Evolutionary conservation across 2,329 filamentous ascomycete genomes (phyloP), one percentile per base, ranked within the genome.

Genomic region (Cercospora zeae-maydis): DNA sequence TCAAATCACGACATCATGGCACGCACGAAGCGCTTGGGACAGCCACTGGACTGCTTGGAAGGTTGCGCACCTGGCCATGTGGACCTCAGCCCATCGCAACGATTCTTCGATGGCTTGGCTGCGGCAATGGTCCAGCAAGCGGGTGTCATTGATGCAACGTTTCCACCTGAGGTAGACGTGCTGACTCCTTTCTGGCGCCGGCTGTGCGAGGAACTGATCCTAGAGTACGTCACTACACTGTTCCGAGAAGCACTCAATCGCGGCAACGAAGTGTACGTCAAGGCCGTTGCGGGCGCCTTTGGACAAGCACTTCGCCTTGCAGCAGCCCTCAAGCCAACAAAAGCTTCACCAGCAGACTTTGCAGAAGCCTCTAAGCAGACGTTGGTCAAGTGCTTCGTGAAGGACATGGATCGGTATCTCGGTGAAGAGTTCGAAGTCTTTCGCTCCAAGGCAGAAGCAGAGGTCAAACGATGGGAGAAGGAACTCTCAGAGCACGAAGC

Each of bases 361-460:
- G 76, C 83, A 49, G 83, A 87, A 9, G 86, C 88, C 67, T 84
- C 89, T 13, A 88, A 87, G 70, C 82, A 85, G 62, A 83, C 92
- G 56, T 82, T 93, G 13, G 79, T 87, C 14, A 84, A 84, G 66
- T 87, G 92, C 0, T 98, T 96, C 71, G 93, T 96, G 74, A 92
- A 90, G 39, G 93, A 98, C 74, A 82, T 98, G n/a, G 93, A 97
- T 74, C 79, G 96, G 1, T 99, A 98, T 75, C 81, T 99, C 14
- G 88, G 92, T 66, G 93, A 97, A 74, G 95, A 99, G 78, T 81
- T 97, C 31, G 91, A 93, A 54, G 88, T 87, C 72, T 98, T 98
- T 76, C 89, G 88, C 31, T 84, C 84, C 59, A 85, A 88, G 66
- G 91, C 91, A 13, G 89, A 93, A 64, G 80, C 83, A 1, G 87